Evolutionary conservation across 2,329 filamentous ascomycete genomes (phyloP), one percentile per base, ranked within the genome.

Genomic region (Calonectria montana): DNA sequence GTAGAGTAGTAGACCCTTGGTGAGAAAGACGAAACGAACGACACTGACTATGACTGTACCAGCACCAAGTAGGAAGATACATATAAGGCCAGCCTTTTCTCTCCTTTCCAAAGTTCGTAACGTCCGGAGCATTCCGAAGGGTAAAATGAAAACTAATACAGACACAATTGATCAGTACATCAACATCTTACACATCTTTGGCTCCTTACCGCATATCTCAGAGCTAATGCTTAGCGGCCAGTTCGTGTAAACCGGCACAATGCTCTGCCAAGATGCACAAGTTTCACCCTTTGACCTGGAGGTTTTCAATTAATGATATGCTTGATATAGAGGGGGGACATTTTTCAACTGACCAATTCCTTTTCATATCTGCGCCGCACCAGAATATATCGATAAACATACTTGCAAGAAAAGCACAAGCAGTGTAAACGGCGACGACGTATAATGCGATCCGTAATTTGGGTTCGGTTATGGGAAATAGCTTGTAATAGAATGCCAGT

Each of bases 381-480:
- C 53, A 59, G 39, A 59, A 18, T 37, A 39, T 59, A 23, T 59
- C 53, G 39, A 59, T 59, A 15, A 59, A 39, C 53, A 59, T 59
- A 31, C 53, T 59, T n/a, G 53, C 53, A 10, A 39, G 13, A 23
- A 59, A 59, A 23, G 21, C 53, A 15, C 21, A 16, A 9, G 6
- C 4, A 3, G 53, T 39, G 23, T 59, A 59, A 35, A 39, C 53
- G 1, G 37, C 23, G 15, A 39, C 21, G 12, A 8, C n/a, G 9
- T 59, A 27, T 12, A 59, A 18, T 18, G 53, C 53, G 8, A 59
- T 21, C 18, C 53, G 31, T 23, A 59, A 27, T 35, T 59, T 59
- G 15, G 53, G 53, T 23, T 59, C 53, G 1, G 53, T 59, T 39
- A 59, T 59, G 3, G 53, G 53, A 8, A 59, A 59, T 2, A 59